Evolutionary conservation across 257 asterid genomes (phyloP).

Genomic region (Nicotiana undulata): DNA sequence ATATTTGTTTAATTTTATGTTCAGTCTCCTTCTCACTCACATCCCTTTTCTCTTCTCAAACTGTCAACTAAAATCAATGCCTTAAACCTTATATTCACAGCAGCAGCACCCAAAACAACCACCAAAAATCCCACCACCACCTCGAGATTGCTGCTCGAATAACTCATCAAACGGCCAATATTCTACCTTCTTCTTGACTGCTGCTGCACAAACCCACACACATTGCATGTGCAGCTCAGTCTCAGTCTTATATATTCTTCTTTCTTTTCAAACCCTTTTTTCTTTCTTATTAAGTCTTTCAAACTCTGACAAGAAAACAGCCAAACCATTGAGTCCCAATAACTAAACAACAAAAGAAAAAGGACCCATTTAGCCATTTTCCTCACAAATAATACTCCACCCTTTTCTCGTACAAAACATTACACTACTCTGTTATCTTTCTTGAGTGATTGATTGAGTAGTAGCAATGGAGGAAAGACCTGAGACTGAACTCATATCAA

Average conservation of each 20-base stretch:
- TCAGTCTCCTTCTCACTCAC: background rate
- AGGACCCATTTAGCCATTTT: background rate
- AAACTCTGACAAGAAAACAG: background rate
- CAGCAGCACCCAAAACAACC: background rate
- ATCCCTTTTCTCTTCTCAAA: background rate
- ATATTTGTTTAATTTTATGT: background rate
- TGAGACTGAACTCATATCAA: slow-evolving; percentile 89
- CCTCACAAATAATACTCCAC: background rate
- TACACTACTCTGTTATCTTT: background rate
- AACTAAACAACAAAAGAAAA: background rate
- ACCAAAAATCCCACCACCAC: background rate
- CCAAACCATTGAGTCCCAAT: background rate
- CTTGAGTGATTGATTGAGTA: background rate
- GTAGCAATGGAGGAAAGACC: slow-evolving; percentile 75
- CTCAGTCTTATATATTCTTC: background rate
- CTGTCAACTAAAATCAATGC: background rate
- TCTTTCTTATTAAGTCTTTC: background rate
- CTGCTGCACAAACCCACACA: background rate
- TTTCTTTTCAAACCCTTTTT: background rate
- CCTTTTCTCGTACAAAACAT: background rate
- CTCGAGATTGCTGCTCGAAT: slow-evolving; percentile 6
- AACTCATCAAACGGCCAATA: background rate
- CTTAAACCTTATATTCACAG: background rate
- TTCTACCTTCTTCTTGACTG: background rate
- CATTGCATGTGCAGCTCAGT: slow-evolving; percentile 4